Evolutionary conservation across 139 green algal species (phyloP), one percentile per base, ranked within the genome.

Genomic region (Edaphochlamys debaryana): DNA sequence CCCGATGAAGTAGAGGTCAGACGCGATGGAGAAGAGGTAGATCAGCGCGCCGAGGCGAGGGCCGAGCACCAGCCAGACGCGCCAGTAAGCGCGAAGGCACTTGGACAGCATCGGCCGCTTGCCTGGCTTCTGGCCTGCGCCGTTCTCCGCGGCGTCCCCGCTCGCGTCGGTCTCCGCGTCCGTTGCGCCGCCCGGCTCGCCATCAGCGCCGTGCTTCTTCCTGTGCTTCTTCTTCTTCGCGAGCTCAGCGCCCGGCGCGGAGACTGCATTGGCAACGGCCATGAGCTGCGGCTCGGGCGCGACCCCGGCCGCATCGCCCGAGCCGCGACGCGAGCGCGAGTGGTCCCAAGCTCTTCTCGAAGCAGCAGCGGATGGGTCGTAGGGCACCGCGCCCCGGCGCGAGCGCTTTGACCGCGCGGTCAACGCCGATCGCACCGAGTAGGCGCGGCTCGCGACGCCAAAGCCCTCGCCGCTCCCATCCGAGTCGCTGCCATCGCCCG

Each of bases 261-360:
- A n/a, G n/a, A n/a, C n/a, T n/a, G n/a, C n/a, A n/a, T n/a, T n/a
- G n/a, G n/a, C 77, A n/a, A 83, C 77, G 17, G 34, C 9, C 36
- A 75, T 83, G 45, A 83, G 45, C 64, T 83, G 45, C 63, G 77
- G 77, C 77, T 83, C 77, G 36, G 77, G 77, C 25, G 77, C 13
- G 62, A 9, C 20, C 1, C 37, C 63, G 76, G 32, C 36, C 38
- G 42, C 76, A 6, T 54, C 29, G 63, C 32, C 58, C 42, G 30
- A n/a, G 76, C 76, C 40, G n/a, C 76, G 76, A 62, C 76, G 70
- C 34, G 8, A n/a, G n/a, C n/a, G n/a, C n/a, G n/a, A n/a, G n/a
- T n/a, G 76, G 76, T 73, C 76, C 76, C 76, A 82, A 34, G 76
- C 76, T 42, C 42, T 40, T 15, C 62, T 58, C n/a, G n/a, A n/a